Conservation (phyloP, 768 basidiomycete species). For the Hericium coralloides region DNA sequence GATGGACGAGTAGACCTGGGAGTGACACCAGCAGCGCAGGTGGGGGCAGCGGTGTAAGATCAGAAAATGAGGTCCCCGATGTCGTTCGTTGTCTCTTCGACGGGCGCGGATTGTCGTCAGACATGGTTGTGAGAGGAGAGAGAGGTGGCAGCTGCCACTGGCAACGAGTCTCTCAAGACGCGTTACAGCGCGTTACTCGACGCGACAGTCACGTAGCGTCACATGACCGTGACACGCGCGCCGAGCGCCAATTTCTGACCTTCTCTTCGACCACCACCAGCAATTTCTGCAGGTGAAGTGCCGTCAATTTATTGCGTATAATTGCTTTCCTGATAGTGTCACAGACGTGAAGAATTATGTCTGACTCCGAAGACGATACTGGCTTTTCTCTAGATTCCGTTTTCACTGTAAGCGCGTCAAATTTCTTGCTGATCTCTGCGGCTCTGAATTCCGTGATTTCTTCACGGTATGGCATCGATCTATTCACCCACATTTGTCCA, state of each 20-base stretch:
- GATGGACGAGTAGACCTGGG: conserved; percentile 52
- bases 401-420: conserved; percentile 34
- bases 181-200: too few species aligned
- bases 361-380: conserved; percentile 19
- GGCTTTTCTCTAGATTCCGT: conserved; percentile 33
- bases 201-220: too few species aligned
- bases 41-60: conserved; percentile 28
- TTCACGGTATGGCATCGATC: background rate
- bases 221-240: too few species aligned
- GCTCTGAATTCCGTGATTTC: background rate
- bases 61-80: background rate
- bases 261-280: too few species aligned
- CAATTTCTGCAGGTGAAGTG: too few species aligned
- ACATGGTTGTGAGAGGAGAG: background rate
- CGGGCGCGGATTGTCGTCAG: conserved; percentile 47
- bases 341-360: background rate
- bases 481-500: background rate
- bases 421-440: background rate
- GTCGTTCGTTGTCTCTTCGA: conserved; percentile 61
- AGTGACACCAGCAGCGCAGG: conserved; percentile 50
- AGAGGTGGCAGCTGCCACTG: background rate
- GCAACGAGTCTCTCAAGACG: too few species aligned
- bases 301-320: too few species aligned
- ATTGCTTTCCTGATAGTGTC: too few species aligned
- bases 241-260: too few species aligned